phyloP scores from a whole-genome alignment of 2,329 filamentous ascomycete species.

The Ceratocystiopsis sp. region DNA sequence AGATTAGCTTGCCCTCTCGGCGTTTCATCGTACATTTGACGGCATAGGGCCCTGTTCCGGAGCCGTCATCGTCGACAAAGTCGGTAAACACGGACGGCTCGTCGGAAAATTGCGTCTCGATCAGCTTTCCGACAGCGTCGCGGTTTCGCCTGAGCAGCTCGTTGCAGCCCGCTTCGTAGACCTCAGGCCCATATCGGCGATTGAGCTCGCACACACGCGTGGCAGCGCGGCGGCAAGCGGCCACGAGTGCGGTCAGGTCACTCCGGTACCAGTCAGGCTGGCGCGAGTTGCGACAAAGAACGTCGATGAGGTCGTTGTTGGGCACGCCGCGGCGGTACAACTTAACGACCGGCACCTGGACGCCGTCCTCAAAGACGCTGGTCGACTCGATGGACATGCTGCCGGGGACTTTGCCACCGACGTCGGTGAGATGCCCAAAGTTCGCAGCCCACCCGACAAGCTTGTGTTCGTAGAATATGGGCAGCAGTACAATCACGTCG shows the following conservation, averaged over 20 bases:
- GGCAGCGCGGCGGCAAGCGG: slow-evolving; percentile 26
- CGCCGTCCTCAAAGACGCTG: slow-evolving; percentile 30
- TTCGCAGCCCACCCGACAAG: slow-evolving; percentile 32
- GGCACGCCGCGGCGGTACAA: slow-evolving; percentile 25
- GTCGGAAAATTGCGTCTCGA: slow-evolving; percentile 26
- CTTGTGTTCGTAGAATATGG: slow-evolving; percentile 25
- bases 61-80: slow-evolving; percentile 2
- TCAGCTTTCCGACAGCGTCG: slow-evolving; percentile 25
- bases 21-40: slow-evolving; percentile 27
- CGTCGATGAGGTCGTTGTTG: slow-evolving; percentile 24
- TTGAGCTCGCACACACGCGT: slow-evolving; percentile 26
- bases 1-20: slow-evolving; percentile 22
- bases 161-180: slow-evolving; percentile 27
- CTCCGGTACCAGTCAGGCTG: slow-evolving; percentile 30
- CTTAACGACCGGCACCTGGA: slow-evolving; percentile 31
- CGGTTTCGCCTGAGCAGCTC: slow-evolving; percentile 26
- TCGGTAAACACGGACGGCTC: slow-evolving; percentile 16
- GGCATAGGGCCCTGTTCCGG: background rate
- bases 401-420: slow-evolving; percentile 28
- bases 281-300: slow-evolving; percentile 30
- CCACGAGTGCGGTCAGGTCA: slow-evolving; percentile 28
- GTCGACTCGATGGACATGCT: slow-evolving; percentile 31
- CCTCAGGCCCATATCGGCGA: slow-evolving; percentile 21
- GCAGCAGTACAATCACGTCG: slow-evolving; percentile 30
- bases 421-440: slow-evolving; percentile 28